Evolutionary conservation across 169 alveolate species (phyloP), one percentile per base, ranked within the genome.

Genomic region (Plasmodium fragile): DNA sequence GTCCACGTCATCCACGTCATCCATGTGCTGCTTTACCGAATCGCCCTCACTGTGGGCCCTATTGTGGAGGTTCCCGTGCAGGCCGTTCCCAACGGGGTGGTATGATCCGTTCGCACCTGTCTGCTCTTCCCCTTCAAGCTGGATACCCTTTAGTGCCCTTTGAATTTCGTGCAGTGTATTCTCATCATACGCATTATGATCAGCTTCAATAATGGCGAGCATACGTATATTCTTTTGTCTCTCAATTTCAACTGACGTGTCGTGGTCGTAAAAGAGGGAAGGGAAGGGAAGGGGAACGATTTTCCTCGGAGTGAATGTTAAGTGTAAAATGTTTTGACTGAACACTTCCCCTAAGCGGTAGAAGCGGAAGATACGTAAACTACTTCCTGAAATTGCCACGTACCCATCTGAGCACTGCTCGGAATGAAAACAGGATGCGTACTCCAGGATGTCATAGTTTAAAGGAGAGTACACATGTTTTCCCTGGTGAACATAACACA

Each of bases 301-400:
- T 59, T 97, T 95, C 78, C 99, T 94, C 0, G 99, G 99, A 0
- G 99, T 98, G 94, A 98, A 98, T 55, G 96, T 96, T 55, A 98
- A 96, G 11, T 96, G 98, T 53, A 98, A 75, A 22, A 94, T 92
- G 43, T 92, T 93, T 73, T 98, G 98, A 80, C 98, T 94, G 93
- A 98, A 99, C n/a, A 96, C 96, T 73, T 98, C 99, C 25, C 99
- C 99, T 71, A 96, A 70, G 75, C 97, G 71, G 90, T 90, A 81
- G 92, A 95, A 94, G 39, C 97, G 80, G 90, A 98, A 96, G 53
- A 98, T 98, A 49, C 98, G 92, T 71, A 98, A 79, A 22, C 97
- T 95, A 32, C 97, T 93, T 3, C 99, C 99, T 16, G 98, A 83
- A 41, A 98, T 97, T 1, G 99, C 99, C 43, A 98, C 99, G 83